Evolutionary conservation across 192 early-diverging fungal species (phyloP).

Genomic region (Mortierella alpina): DNA sequence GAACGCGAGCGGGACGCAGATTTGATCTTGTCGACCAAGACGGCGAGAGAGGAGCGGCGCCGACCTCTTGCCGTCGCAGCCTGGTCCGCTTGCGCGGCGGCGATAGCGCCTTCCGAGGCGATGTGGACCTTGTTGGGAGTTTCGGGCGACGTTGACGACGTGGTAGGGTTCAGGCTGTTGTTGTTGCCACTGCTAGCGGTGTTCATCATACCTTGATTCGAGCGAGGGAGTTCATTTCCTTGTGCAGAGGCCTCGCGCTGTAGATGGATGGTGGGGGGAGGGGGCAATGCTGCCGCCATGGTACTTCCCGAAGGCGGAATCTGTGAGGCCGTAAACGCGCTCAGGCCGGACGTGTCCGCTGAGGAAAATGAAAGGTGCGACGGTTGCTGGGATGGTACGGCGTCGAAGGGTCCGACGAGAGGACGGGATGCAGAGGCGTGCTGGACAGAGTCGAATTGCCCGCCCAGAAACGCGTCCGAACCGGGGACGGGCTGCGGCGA

Average conservation of each 20-base stretch:
- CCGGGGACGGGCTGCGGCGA: neutral
- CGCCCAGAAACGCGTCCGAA: neutral
- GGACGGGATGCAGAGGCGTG: no score
- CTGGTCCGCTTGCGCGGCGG: slow-evolving; percentile 5
- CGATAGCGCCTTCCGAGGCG: slow-evolving; percentile 11
- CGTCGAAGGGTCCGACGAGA: neutral
- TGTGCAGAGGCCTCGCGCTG: neutral
- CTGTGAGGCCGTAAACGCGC: neutral
- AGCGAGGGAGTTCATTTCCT: no score
- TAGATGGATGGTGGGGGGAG: slow-evolving; percentile 2
- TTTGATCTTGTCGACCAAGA: slow-evolving; percentile 13
- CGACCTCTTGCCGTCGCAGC: neutral
- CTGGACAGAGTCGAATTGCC: no score
- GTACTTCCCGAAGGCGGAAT: neutral
- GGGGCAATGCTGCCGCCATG: neutral
- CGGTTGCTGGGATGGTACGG: neutral
- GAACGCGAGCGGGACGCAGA: slow-evolving; percentile 8
- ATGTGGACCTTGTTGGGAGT: slow-evolving; percentile 6
- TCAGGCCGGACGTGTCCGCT: neutral
- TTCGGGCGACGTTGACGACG: neutral
- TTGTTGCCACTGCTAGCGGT: neutral
- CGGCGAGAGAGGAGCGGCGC: slow-evolving; percentile 19
- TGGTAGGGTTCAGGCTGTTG: neutral
- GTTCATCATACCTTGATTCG: neutral
- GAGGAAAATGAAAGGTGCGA: neutral